These are phyloP conservation scores for Salix caprea DNA, from an alignment of 345 rosid genomes.

Conservation along the genomic window DNA sequence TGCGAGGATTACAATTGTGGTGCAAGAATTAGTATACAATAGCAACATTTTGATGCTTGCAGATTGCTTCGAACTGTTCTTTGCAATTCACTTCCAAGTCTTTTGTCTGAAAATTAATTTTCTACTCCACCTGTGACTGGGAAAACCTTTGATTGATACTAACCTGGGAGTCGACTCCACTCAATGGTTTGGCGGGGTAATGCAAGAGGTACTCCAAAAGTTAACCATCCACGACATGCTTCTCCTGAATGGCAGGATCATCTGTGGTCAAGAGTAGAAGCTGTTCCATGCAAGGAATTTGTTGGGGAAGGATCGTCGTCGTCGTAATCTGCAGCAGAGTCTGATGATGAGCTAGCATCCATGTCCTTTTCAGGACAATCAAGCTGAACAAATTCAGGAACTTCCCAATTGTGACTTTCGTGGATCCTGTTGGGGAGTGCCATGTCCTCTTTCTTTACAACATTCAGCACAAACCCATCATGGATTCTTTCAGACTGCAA, in stretches of 20 bases:
- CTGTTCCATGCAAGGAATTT: background rate
- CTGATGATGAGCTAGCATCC: slow-evolving; percentile 66
- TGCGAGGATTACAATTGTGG: background rate
- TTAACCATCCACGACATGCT: slow-evolving; percentile 7
- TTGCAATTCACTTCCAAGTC: background rate
- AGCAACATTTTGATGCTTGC: background rate
- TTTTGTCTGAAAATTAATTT: no score
- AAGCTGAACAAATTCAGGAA: slow-evolving; percentile 60
- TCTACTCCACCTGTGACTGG: background rate
- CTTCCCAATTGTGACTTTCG: slow-evolving; percentile 35
- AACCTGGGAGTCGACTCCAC: background rate
- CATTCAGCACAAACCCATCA: slow-evolving; percentile 69
- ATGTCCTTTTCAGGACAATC: slow-evolving; percentile 62
- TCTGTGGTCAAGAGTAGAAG: background rate
- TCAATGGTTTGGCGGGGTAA: background rate
- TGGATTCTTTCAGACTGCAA: slow-evolving; percentile 65
- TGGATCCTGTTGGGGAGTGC: slow-evolving; percentile 32
- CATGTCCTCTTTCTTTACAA: slow-evolving; percentile 63
- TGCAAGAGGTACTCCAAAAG: background rate
- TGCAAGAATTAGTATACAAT: background rate
- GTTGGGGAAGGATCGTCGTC: background rate
- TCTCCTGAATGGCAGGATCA: slow-evolving; percentile 5
- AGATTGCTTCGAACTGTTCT: background rate
- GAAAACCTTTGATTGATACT: background rate
- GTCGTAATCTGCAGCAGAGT: slow-evolving; percentile 21